phyloP scores from a whole-genome alignment of 768 basidiomycete species.

The Gautieria morchelliformis region DNA sequence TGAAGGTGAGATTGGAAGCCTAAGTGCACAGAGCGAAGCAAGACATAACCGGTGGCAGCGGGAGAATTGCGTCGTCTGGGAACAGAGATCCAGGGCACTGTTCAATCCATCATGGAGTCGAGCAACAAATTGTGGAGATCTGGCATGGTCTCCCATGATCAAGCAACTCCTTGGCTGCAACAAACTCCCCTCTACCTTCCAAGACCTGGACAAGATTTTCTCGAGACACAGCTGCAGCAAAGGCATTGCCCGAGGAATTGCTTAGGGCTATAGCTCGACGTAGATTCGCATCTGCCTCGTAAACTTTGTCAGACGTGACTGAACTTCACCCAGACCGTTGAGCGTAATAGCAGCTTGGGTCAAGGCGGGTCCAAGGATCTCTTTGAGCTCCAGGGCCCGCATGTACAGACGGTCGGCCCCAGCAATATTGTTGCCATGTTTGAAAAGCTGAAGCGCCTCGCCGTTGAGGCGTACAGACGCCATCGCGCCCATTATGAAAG shows the following conservation, averaged over 20 bases:
- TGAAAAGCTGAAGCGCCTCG: conserved; percentile 13
- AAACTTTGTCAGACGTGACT: conserved; percentile 24
- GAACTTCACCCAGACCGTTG: conserved; percentile 28
- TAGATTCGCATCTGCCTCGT: conserved; percentile 29
- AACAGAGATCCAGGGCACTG: conserved; percentile 19
- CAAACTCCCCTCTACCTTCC: conserved; percentile 25
- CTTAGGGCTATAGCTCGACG: conserved; percentile 23
- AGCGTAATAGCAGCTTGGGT: conserved; percentile 23
- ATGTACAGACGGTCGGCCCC: conserved; percentile 24
- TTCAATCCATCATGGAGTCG: conserved; percentile 11
- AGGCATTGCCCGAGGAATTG: conserved; percentile 14
- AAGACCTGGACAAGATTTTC: conserved; percentile 29
- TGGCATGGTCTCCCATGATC: conserved; percentile 17
- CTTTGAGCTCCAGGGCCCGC: conserved; percentile 23
- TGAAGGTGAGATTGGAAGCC: too few relatives aligned
- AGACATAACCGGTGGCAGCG: conserved; percentile 18
- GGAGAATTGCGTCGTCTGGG: conserved; percentile 17
- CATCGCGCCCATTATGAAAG: background rate
- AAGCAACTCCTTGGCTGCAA: conserved; percentile 22
- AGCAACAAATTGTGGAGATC: too few relatives aligned
- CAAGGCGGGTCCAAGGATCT: conserved; percentile 17
- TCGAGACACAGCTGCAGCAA: conserved; percentile 27
- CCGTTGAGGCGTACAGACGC: conserved; percentile 12
- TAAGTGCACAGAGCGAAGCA: background rate
- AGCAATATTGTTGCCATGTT: conserved; percentile 16